phyloP scores from a whole-genome alignment of 805 yeast genomes.

The Metschnikowia dekortorum region DNA sequence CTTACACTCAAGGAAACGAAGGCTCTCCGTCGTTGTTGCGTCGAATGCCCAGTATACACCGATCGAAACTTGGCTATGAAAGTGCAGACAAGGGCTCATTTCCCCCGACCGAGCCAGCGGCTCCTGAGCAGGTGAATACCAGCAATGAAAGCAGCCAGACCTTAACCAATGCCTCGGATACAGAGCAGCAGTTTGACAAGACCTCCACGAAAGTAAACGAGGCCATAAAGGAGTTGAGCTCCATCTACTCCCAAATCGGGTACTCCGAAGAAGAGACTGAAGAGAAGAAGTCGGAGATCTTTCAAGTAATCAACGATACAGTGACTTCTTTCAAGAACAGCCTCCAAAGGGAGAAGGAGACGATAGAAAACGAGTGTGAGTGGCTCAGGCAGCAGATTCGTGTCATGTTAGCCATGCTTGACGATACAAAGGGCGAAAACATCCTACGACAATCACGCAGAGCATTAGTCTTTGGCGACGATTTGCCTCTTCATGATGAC shows the following conservation, averaged over 20 bases:
- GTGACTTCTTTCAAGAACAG: constrained; percentile 26
- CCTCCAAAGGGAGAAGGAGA: constrained; percentile 28
- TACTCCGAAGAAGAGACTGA: constrained; percentile 47
- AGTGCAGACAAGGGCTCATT: background rate
- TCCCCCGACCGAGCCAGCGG: background rate
- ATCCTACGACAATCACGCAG: constrained; percentile 16
- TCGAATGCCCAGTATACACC: constrained; percentile 1
- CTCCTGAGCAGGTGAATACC: background rate
- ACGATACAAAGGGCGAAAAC: constrained; percentile 31
- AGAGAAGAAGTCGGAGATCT: constrained; percentile 46
- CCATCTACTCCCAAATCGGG: constrained; percentile 51
- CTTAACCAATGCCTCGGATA: constrained; percentile 2
- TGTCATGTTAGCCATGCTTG: constrained; percentile 36
- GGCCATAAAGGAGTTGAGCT: constrained; percentile 41
- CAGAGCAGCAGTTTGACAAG: constrained; percentile 23
- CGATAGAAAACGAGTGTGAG: constrained; percentile 39
- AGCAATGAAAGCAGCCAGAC: background rate
- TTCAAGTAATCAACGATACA: constrained; percentile 45
- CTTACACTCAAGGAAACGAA: background rate
- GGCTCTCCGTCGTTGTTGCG: constrained; percentile 1
- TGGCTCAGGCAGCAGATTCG: constrained; percentile 43
- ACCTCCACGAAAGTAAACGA: constrained; percentile 32
- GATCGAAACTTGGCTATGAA: background rate
- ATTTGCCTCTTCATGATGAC: constrained; percentile 25
- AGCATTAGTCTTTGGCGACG: constrained; percentile 31